Percentiles rank a stretch among this genome's conserved stretches.
phyloP scores from a whole-genome alignment of 495 filamentous ascomycete species.

The Penicillium coprophilum region DNA sequence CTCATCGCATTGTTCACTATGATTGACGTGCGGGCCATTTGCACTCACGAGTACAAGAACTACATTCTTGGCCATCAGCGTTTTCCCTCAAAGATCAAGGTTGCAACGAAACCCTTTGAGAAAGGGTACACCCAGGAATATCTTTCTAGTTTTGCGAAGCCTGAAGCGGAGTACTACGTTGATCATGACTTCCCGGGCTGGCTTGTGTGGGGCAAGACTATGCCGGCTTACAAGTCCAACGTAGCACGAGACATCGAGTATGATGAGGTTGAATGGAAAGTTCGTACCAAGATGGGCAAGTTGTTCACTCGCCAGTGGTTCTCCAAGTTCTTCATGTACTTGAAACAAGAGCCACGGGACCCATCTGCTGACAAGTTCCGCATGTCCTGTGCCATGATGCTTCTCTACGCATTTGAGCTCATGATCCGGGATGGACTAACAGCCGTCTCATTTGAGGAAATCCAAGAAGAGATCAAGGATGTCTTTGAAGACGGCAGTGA shows the following conservation, averaged over 20 bases:
- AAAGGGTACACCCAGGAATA: slow-evolving; percentile 75
- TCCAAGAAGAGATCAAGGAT: slow-evolving; percentile 70
- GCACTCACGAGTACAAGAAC: slow-evolving; percentile 78
- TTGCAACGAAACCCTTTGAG: slow-evolving; percentile 70
- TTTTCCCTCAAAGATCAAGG: slow-evolving; percentile 69
- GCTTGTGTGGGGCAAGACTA: slow-evolving; percentile 90
- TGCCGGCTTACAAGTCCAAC: slow-evolving; percentile 73
- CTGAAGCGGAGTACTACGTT: slow-evolving; percentile 82
- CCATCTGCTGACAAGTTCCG: slow-evolving; percentile 79
- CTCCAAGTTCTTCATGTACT: slow-evolving; percentile 78
- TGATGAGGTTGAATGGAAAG: slow-evolving; percentile 75
- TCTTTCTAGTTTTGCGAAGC: slow-evolving; percentile 72
- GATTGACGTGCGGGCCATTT: slow-evolving; percentile 83
- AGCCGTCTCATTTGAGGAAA: slow-evolving; percentile 77
- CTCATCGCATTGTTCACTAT: slow-evolving; percentile 78
- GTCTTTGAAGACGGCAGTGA: slow-evolving; percentile 91
- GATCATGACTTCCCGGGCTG: slow-evolving; percentile 93
- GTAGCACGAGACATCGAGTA: slow-evolving; percentile 70
- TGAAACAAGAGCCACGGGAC: slow-evolving; percentile 97
- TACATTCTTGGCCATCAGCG: slow-evolving; percentile 76
- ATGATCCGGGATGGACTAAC: slow-evolving; percentile 71
- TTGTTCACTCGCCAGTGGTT: slow-evolving; percentile 84
- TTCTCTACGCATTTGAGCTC: slow-evolving; percentile 85
- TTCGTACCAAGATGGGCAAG: slow-evolving; percentile 77
- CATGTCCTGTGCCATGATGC: slow-evolving; percentile 77